Base-by-base conservation (phyloP, 495 filamentous ascomycete species). In the Bathelium albidoporum region DNA sequence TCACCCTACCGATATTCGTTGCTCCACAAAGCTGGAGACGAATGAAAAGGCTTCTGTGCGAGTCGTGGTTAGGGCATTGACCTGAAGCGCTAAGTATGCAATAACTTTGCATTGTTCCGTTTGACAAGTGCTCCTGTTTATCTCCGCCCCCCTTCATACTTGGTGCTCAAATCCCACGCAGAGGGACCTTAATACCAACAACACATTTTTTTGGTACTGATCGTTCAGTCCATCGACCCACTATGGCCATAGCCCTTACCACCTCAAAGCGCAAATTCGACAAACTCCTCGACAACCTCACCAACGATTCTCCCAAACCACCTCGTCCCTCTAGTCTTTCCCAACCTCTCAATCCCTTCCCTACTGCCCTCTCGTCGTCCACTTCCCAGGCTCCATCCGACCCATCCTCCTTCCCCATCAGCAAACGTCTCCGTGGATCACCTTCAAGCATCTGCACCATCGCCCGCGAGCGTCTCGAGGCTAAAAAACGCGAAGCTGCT, bases 201-300 rank as follows among this genome's bases (percentile, higher is more conserved):
- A n/a, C n/a, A n/a, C n/a, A n/a, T n/a, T n/a, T n/a, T n/a, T n/a
- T n/a, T n/a, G n/a, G n/a, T n/a, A n/a, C n/a, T n/a, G n/a, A n/a
- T n/a, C n/a, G n/a, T 39, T 39, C 34, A 5, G 14, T 39, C 14
- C 34, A 39, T 39, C 24, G 22, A 55, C 9, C 49, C 58, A 62
- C 26, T 52, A 68, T 66, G 68, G 53, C 66, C 24, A 68, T 70
- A 26, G 73, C 74, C 29, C 68, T 77, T 36, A 70, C 64, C 44
- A 76, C 73, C 29, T 70, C 72, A 1, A 77, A 77, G 64, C 71
- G 75, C 64, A 75, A 75, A 59, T 76, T 76, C 68, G 59, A 73
- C 66, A 71, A 71, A 39, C 73, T 75, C 31, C 72, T 77, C 61
- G 74, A 77, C 62, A 68, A 62, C 36, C 65, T 76, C 34, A 68